Conservation (phyloP, 352 stramenopile species). For the Phytophthora sansomeana region DNA sequence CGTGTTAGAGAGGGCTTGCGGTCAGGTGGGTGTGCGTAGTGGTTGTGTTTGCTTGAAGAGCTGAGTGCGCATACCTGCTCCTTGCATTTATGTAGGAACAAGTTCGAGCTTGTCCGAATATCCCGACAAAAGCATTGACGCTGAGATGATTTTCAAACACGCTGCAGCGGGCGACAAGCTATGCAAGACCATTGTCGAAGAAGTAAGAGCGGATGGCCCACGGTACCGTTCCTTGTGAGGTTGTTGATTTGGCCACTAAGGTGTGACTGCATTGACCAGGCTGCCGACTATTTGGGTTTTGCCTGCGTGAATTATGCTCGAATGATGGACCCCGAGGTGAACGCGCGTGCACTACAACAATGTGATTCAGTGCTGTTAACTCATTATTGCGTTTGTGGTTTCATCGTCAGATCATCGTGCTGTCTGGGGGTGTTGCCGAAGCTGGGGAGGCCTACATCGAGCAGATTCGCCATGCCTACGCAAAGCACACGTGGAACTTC, state of each 20-base stretch:
- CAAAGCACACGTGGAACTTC: conserved; percentile 81
- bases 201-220: conserved; percentile 39
- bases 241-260: neutral
- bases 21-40: conserved; percentile 40
- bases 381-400: neutral
- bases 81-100: conserved; percentile 36
- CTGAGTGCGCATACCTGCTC: neutral
- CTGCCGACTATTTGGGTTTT: conserved; percentile 84
- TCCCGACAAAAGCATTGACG: conserved; percentile 59
- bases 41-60: neutral
- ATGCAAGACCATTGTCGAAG: conserved; percentile 71
- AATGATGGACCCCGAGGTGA: conserved; percentile 81
- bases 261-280: conserved; percentile 53
- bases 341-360: too few species aligned
- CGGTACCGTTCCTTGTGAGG: too few species aligned
- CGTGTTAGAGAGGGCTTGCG: conserved; percentile 70
- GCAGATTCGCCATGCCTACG: conserved; percentile 64
- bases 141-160: conserved; percentile 76
- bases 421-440: conserved; percentile 80
- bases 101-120: conserved; percentile 57
- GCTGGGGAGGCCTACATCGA: conserved; percentile 74
- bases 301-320: conserved; percentile 83
- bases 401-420: conserved; percentile 69
- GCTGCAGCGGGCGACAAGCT: conserved; percentile 74
- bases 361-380: neutral